Conservation (phyloP, 352 stramenopile species). For the Phytopythium delawarense region DNA sequence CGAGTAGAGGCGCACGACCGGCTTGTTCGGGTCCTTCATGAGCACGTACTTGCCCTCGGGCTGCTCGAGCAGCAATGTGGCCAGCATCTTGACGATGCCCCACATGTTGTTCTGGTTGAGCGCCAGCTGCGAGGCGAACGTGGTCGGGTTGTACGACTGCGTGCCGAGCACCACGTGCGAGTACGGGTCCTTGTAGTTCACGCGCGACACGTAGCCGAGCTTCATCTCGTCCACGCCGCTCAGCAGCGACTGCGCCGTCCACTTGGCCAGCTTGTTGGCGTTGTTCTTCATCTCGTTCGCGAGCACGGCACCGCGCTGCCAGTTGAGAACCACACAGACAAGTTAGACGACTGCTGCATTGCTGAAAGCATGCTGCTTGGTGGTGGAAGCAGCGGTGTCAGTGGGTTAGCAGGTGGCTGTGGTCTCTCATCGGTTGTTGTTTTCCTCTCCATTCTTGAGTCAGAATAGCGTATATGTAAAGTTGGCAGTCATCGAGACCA, state of each 20-base stretch:
- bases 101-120: constrained; percentile 98
- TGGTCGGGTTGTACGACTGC: constrained; percentile 95
- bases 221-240: constrained; percentile 97
- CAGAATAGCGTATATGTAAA: constrained; percentile 68
- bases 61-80: constrained; percentile 92
- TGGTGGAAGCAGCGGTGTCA: background rate
- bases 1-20: constrained; percentile 94
- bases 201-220: constrained; percentile 95
- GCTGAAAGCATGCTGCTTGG: background rate
- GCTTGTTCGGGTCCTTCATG: constrained; percentile 98
- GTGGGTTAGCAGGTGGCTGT: constrained; percentile 3
- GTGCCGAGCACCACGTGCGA: constrained; percentile 95
- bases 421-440: constrained; percentile 23
- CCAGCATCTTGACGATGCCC: constrained; percentile 94
- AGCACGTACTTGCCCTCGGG: constrained; percentile 98
- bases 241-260: constrained; percentile 95
- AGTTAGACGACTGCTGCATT: background rate
- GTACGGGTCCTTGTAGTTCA: constrained; percentile 93
- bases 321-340: constrained; percentile 10
- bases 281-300: constrained; percentile 99
- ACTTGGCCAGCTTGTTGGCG: constrained; percentile 97
- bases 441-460: constrained; percentile 41
- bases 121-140: constrained; percentile 97
- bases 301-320: constrained; percentile 93
- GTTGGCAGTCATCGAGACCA: constrained; percentile 66